phyloP scores from a whole-genome alignment of 2,329 filamentous ascomycete species.

The Chaetomium olivaceum region DNA sequence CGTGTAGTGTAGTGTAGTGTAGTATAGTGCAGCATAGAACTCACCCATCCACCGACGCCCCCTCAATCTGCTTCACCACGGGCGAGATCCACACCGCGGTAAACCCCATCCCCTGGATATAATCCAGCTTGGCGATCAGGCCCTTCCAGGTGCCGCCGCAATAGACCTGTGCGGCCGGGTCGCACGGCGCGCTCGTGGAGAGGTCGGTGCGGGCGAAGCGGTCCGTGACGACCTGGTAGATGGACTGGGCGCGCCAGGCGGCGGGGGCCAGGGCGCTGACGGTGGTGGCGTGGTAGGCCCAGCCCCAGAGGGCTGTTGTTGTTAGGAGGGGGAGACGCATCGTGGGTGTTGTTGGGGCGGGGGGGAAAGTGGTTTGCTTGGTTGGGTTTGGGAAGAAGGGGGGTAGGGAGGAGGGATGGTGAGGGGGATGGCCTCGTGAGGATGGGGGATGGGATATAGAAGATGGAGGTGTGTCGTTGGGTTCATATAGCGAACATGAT shows the following conservation, averaged over 20 bases:
- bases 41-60: conserved; percentile 43
- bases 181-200: conserved; percentile 40
- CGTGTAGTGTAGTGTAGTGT: neutral
- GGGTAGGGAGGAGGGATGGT: too few relatives aligned
- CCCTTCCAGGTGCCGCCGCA: conserved; percentile 53
- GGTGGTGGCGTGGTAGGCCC: neutral
- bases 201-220: conserved; percentile 44
- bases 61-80: conserved; percentile 44
- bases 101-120: conserved; percentile 49
- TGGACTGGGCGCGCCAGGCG: conserved; percentile 41
- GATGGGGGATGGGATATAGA: too few relatives aligned
- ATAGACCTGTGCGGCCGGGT: conserved; percentile 40
- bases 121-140: conserved; percentile 49
- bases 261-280: conserved; percentile 26
- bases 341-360: too few relatives aligned
- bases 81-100: conserved; percentile 51
- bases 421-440: too few relatives aligned
- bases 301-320: neutral
- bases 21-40: too few relatives aligned
- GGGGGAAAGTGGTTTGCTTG: too few relatives aligned
- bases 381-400: too few relatives aligned
- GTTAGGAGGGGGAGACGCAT: conserved; percentile 15
- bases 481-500: neutral
- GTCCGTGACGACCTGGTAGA: conserved; percentile 49
- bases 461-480: too few relatives aligned